Evolutionary conservation across 139 green algal genomes (phyloP), one percentile per base, ranked within the genome.

Genomic region (Chlorella sp.): DNA sequence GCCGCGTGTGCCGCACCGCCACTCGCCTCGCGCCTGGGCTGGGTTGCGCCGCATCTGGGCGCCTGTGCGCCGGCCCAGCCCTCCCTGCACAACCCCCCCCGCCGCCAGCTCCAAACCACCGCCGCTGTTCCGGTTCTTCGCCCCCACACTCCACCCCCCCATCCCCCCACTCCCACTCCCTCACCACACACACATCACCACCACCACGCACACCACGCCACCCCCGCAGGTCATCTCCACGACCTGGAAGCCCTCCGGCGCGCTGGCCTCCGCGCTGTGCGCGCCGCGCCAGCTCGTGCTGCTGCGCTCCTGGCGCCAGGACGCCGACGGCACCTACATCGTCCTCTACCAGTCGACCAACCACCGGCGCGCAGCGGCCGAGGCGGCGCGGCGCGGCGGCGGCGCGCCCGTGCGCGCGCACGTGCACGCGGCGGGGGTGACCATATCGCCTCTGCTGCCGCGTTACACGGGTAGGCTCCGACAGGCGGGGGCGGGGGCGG

Each of bases 241-340:
- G n/a, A n/a, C n/a, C 64, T 67, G 53, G 64, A 70, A 27, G 42
- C 50, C 21, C 59, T 81, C 21, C 33, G 61, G n/a, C 79, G 62
- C 3, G 56, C 46, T 17, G 69, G 74, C 50, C 17, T 78, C 33
- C 15, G 14, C n/a, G 50, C 56, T 82, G 69, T 67, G 63, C 45
- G 51, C 67, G 21, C 72, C 64, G 6, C 73, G 71, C 4, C 64
- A 83, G 40, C 41, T 83, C 60, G 65, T 86, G 9, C 45, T 90
- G 48, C 63, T 89, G 45, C 81, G 85, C 23, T 83, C 74, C 6
- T 90, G 80, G 80, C 76, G 85, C 14, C 77, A 81, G 41, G 85
- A 90, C 43, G 72, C 74, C 8, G 85, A 90, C 70, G 85, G 85
- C 43, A 85, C 79, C 1, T 89, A 82, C 73, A 84, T 90, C 35